Conservation (phyloP, 306 rosid genomes). For the Pueraria montana region DNA sequence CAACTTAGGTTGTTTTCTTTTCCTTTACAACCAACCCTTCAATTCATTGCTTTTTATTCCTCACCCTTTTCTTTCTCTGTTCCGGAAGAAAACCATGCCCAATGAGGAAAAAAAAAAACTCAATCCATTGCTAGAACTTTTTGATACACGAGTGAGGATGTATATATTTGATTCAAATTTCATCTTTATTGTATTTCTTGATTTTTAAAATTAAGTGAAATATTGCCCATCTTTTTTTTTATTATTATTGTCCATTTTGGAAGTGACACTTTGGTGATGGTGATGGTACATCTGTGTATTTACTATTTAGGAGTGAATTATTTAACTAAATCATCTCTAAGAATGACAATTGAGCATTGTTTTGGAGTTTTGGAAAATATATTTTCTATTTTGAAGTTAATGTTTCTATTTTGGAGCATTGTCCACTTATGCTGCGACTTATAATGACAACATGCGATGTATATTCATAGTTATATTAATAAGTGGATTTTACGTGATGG, state of each 20-base stretch:
- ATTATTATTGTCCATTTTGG: too few relatives aligned
- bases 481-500: background rate
- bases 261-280: too few relatives aligned
- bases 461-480: too few relatives aligned
- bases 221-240: too few relatives aligned
- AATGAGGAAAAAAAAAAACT: background rate
- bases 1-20: background rate
- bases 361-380: too few relatives aligned
- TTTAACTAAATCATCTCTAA: too few relatives aligned
- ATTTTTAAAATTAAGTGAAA: background rate
- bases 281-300: too few relatives aligned
- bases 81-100: background rate
- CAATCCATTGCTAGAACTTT: background rate
- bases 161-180: background rate
- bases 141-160: background rate
- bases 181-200: background rate
- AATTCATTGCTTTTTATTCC: background rate
- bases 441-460: background rate
- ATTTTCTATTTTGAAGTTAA: background rate
- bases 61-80: background rate
- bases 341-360: too few relatives aligned
- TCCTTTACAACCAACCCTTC: background rate
- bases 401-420: too few relatives aligned
- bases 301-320: too few relatives aligned
- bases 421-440: too few relatives aligned